phyloP scores from a whole-genome alignment of 345 rosid species.

The Rhodamnia argentea region DNA sequence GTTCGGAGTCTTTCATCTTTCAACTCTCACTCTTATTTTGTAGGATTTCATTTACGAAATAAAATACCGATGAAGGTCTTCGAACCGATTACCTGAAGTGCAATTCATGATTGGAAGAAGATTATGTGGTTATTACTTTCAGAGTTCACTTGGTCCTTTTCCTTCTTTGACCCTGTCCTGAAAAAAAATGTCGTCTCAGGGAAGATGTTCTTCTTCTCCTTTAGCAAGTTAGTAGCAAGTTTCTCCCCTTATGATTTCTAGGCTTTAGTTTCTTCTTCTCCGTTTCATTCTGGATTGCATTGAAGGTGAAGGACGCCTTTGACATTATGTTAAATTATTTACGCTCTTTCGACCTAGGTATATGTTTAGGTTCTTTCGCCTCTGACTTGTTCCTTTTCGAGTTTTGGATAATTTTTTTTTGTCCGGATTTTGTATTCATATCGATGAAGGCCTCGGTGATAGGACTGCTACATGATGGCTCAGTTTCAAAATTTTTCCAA shows the following conservation, averaged over 20 bases:
- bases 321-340: background rate
- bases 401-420: background rate
- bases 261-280: background rate
- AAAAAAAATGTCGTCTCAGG: background rate
- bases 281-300: background rate
- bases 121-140: too few relatives aligned
- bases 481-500: too few relatives aligned
- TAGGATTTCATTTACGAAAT: too few relatives aligned
- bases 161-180: background rate
- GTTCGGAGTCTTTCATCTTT: too few relatives aligned
- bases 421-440: background rate
- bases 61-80: too few relatives aligned
- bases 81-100: too few relatives aligned
- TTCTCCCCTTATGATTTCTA: background rate
- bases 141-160: too few relatives aligned
- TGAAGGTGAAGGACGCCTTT: background rate
- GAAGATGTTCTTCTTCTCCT: background rate
- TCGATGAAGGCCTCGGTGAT: background rate
- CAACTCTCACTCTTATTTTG: too few relatives aligned
- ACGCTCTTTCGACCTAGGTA: background rate
- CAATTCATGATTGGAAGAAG: too few relatives aligned
- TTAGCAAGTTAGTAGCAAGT: too few relatives aligned
- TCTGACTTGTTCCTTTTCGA: background rate
- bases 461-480: too few relatives aligned
- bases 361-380: background rate